phyloP scores from a whole-genome alignment of 164 flowering plant genomes.

The Kingdonia uniflora region DNA sequence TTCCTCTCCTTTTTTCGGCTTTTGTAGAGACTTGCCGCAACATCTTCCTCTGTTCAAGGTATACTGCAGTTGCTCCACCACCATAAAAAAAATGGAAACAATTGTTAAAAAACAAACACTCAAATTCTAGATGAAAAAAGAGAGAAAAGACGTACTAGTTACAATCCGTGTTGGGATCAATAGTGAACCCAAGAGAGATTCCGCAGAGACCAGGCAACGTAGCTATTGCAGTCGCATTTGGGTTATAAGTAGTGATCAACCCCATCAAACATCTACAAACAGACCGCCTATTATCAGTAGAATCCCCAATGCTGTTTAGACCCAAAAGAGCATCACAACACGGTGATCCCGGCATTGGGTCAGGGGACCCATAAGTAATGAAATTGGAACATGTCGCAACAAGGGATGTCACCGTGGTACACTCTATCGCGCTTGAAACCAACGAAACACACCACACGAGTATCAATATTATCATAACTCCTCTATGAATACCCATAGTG shows the following conservation, averaged over 20 bases:
- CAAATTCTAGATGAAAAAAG: too few species aligned
- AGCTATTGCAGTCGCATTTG: conserved; percentile 49
- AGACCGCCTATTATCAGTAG: conserved; percentile 17
- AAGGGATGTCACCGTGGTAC: conserved; percentile 31
- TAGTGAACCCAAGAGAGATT: conserved; percentile 47
- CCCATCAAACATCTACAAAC: conserved; percentile 46
- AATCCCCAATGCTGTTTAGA: conserved; percentile 22
- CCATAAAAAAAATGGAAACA: too few species aligned
- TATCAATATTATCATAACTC: neutral
- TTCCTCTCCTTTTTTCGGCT: too few species aligned
- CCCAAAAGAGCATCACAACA: conserved; percentile 43
- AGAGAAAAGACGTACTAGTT: conserved; percentile 17
- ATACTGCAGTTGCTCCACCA: too few species aligned
- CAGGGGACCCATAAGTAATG: conserved; percentile 38
- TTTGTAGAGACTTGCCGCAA: too few species aligned
- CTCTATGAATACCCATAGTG: neutral
- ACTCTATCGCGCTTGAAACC: conserved; percentile 14
- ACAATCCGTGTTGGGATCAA: conserved; percentile 52
- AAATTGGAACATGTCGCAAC: conserved; percentile 43
- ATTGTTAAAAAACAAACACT: too few species aligned
- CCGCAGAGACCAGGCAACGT: conserved; percentile 57
- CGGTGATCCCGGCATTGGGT: conserved; percentile 43
- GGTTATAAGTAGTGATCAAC: conserved; percentile 25
- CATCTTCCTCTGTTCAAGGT: too few species aligned
- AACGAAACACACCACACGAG: neutral